These are phyloP conservation scores for Fraxinus velutina DNA, from an alignment of 305 asterid genomes.

Conservation along the genomic window DNA sequence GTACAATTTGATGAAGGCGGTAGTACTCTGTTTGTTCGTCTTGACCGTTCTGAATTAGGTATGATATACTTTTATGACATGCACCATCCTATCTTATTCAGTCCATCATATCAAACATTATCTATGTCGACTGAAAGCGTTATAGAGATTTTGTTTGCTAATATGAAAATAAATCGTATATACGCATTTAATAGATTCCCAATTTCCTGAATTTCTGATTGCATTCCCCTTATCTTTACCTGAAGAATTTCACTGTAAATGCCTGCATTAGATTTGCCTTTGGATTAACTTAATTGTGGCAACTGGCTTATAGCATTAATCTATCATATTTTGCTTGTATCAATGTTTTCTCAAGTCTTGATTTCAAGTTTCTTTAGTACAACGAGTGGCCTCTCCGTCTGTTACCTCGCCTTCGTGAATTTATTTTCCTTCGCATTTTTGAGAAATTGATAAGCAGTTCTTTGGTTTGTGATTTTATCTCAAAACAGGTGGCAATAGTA, in stretches of 20 bases:
- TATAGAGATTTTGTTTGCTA: background rate
- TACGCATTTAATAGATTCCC: background rate
- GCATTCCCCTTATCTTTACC: background rate
- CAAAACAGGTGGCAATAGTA: constrained; percentile 34
- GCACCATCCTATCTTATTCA: background rate
- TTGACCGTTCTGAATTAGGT: constrained; percentile 56
- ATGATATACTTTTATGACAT: background rate
- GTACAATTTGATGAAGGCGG: constrained; percentile 49
- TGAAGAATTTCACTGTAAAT: background rate
- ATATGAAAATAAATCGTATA: background rate
- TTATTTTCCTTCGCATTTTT: background rate
- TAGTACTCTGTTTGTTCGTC: constrained; percentile 45
- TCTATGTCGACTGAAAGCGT: background rate
- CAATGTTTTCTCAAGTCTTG: background rate
- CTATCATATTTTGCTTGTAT: background rate
- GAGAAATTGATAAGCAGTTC: background rate
- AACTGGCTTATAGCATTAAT: background rate
- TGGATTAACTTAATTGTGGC: background rate
- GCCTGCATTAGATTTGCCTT: background rate
- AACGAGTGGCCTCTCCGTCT: background rate
- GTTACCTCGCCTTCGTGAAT: background rate
- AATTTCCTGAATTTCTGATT: background rate
- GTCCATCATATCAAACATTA: background rate
- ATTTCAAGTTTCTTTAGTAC: background rate
- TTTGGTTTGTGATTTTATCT: background rate